These are phyloP conservation scores for Aspergillus terreus DNA, from an alignment of 2,329 filamentous ascomycete species.

Conservation along the genomic window DNA sequence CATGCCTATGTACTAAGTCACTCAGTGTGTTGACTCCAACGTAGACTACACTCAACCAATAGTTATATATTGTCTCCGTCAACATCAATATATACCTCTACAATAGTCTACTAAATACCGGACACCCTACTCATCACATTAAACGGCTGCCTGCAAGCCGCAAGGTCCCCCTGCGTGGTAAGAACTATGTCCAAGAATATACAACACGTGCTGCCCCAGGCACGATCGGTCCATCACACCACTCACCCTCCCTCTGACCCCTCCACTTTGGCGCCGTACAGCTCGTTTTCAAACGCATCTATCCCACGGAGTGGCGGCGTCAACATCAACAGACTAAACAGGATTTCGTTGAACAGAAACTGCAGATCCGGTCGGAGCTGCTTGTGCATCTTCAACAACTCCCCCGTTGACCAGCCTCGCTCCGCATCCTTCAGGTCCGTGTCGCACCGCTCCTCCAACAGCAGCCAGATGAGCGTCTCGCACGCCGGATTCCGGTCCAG, in stretches of 20 bases:
- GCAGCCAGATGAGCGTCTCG: conserved; percentile 39
- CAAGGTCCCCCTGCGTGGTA: background rate
- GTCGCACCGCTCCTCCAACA: conserved; percentile 36
- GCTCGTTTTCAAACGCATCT: conserved; percentile 30
- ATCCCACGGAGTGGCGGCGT: conserved; percentile 28
- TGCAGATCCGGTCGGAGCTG: conserved; percentile 34
- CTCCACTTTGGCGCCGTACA: conserved; percentile 13
- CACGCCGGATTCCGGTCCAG: conserved; percentile 34
- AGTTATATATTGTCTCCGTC: no score
- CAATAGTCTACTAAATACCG: background rate
- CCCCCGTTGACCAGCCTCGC: conserved; percentile 36
- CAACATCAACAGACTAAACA: conserved; percentile 36
- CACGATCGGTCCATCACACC: background rate
- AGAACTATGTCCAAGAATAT: background rate
- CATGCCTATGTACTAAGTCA: no score
- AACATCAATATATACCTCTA: no score
- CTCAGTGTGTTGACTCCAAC: no score
- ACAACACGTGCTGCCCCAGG: background rate
- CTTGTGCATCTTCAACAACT: conserved; percentile 33
- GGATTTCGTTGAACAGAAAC: conserved; percentile 38
- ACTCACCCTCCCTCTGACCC: background rate
- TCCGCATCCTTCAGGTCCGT: conserved; percentile 32
- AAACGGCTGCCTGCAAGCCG: background rate
- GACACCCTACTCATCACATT: background rate
- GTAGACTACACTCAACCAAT: no score